Evolutionary conservation across 257 asterid genomes (phyloP).

Genomic region (Oldenlandia corymbosa): DNA sequence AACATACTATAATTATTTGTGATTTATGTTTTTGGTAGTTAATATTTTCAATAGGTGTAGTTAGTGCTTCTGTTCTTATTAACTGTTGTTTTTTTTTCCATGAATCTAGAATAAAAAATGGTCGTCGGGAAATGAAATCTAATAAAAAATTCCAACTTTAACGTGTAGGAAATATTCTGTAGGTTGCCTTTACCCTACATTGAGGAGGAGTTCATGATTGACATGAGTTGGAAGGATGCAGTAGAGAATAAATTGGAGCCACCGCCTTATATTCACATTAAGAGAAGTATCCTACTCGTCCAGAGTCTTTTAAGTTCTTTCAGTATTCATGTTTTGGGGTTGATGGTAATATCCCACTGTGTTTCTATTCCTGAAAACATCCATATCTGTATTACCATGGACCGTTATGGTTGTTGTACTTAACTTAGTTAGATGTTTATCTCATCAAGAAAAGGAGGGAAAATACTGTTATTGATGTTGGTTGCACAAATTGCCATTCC

Average conservation of each 20-base stretch:
- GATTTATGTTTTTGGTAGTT: too few species aligned
- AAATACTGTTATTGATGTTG: constrained; percentile 48
- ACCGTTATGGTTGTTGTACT: constrained; percentile 18
- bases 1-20: neutral
- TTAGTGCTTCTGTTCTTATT: too few species aligned
- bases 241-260: constrained; percentile 51
- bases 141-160: neutral
- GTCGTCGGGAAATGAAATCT: constrained; percentile 1
- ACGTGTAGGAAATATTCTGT: constrained; percentile 55
- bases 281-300: constrained; percentile 72
- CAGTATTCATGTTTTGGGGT: neutral
- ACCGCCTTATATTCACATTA: constrained; percentile 63
- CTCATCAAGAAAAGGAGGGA: constrained; percentile 74
- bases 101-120: neutral
- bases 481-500: constrained; percentile 74
- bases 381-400: neutral
- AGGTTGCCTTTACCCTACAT: constrained; percentile 62
- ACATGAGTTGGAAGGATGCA: constrained; percentile 61
- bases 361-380: too few species aligned
- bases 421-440: constrained; percentile 64
- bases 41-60: too few species aligned
- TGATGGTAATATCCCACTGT: neutral
- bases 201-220: constrained; percentile 71
- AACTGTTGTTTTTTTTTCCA: neutral
- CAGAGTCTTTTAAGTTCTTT: constrained; percentile 15